Base-by-base conservation (phyloP, 2,329 filamentous ascomycete species). In the Fusarium sp. region DNA sequence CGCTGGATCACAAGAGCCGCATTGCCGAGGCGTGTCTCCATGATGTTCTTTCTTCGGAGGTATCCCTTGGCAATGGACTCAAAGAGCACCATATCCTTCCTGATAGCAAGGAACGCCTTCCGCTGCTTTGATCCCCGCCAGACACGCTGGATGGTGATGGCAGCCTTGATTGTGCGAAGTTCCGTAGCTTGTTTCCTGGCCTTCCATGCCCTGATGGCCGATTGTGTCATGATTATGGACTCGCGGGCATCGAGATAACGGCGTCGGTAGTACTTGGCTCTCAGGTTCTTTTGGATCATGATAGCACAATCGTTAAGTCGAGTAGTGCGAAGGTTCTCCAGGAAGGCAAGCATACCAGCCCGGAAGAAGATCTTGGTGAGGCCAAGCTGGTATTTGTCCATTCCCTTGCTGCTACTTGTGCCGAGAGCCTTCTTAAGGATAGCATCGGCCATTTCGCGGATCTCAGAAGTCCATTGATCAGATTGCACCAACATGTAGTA, bases 281-380 rank as follows among this genome's bases (percentile, higher is more conserved):
- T 90, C 52, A 99, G 80, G 72, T 99, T 99, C 88, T 99, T 99
- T 78, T 99, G 95, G 53, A 99, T 99, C 88, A 99, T 91, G 69
- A 96, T 91, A 11, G 95, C 95, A 67, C 93, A 96, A 66, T 93
- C 91, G 73, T 96, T 98, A 73, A 99, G 84, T 56, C 93, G 88
- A 65, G 84, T 92, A 11, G 95, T 97, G 56, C 95, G 88, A 65
- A 97, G 83, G 67, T 97, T 97, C 78, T 99, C 95, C 46, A 99
- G 81, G 80, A 97, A 97, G 7, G 95, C 95, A 69, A 99, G 88
- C 95, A 99, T 99, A 76, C 95, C 95, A 52, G 95, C 95, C 58
- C 95, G 90, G 87, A 99, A 99, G 81, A 99, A 99, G 73, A 99
- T 97, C 81, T 99, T 99, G 48, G 94, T 98, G 66, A 98, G 82